Percentiles rank a stretch among this genome's conserved stretches.
Conservation (phyloP, 2,329 filamentous ascomycete genomes). For the Cladosporium austrohemisphaericum region DNA sequence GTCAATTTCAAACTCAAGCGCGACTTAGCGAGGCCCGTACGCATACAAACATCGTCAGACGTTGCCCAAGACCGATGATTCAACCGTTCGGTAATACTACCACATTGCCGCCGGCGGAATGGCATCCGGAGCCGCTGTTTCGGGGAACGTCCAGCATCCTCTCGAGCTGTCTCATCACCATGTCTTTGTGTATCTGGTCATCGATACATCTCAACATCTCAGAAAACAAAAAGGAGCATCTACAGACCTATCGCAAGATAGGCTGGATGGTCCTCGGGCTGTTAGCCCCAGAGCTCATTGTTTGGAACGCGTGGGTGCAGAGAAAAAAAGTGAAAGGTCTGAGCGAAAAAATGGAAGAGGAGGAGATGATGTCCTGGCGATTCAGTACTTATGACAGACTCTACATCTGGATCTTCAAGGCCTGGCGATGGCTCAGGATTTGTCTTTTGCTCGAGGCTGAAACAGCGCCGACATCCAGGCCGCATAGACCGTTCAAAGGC, state of each 20-base stretch:
- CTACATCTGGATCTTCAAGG: neutral
- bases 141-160: conserved; percentile 19
- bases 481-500: neutral
- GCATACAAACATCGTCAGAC: too few relatives aligned
- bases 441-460: neutral
- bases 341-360: neutral
- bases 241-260: conserved; percentile 14
- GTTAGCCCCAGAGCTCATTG: conserved; percentile 17
- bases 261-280: conserved; percentile 18
- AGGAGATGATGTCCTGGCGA: neutral
- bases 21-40: too few relatives aligned
- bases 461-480: neutral
- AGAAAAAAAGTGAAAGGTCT: neutral
- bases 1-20: too few relatives aligned
- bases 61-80: too few relatives aligned
- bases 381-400: neutral
- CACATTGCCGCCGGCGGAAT: neutral
- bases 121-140: conserved; percentile 18
- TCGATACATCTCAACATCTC: conserved; percentile 22
- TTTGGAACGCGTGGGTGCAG: conserved; percentile 11
- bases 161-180: conserved; percentile 17
- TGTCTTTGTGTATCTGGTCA: conserved; percentile 20
- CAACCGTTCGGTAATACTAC: conserved; percentile 6
- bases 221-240: conserved; percentile 6
- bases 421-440: neutral